Evolutionary conservation across 805 yeast species (phyloP), one percentile per base, ranked within the genome.

Genomic region (Lipomyces spencermartinsiae): DNA sequence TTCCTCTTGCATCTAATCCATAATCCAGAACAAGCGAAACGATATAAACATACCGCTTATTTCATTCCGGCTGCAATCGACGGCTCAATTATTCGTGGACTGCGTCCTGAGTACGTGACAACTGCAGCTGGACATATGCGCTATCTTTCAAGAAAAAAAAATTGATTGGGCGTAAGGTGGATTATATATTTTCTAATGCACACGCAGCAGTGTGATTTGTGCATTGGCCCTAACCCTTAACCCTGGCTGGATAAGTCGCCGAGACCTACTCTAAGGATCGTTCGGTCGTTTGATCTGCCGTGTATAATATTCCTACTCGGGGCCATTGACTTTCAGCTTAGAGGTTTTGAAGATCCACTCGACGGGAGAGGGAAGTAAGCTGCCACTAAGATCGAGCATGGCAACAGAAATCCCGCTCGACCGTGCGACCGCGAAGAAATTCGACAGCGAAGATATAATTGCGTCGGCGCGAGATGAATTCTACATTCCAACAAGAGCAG

Each of bases 401-500:
- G 22, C 49, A 16, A 8, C 49, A 16, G 19, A 16, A 43, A 16
- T 16, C n/a, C 22, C 49, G 6, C 49, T n/a, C 19, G 64, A 33
- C 22, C 53, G 62, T 6, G 63, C 25, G 31, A 61, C 58, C 14
- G 74, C 74, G 16, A 53, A 16, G 31, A 25, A n/a, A n/a, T 46
- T 67, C 8, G 74, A 72, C 62, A 19, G 34, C n/a, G 66, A 22
- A 7, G 74, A 72, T 54, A 57, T 62, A 1, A 19, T 70, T 14
- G 59, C 68, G 7, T 35, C 43, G 4, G 63, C 71, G 25, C 53
- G 72, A 22, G 9, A 8, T 39, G 37, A 67, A 29, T 72, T 72
- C 46, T 25, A 53, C 22, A 72, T 72, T 33, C 74, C 74, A 8
- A 63, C 69, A 14, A 37, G 68, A 19, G 61, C 65, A n/a, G 65